Evolutionary conservation across 1,284 basidiomycete genomes (phyloP).

Genomic region (Agaricales sp.): DNA sequence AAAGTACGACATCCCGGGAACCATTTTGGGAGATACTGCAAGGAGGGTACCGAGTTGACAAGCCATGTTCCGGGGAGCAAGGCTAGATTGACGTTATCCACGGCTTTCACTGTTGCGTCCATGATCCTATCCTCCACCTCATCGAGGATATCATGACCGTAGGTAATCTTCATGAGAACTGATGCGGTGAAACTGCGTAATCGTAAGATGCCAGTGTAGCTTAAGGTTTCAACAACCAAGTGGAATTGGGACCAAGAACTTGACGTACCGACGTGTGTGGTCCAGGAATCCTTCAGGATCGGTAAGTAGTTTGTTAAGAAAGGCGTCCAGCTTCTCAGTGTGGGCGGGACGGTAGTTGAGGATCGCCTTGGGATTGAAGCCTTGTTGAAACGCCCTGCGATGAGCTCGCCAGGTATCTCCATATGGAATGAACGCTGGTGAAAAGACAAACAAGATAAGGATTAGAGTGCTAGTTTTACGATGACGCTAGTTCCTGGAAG

Average conservation of each 20-base stretch:
- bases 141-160: not conserved
- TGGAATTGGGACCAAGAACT: not conserved
- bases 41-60: slow-evolving; percentile 7
- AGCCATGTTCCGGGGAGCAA: slow-evolving; percentile 13
- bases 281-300: slow-evolving; percentile 7
- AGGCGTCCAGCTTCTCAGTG: not conserved
- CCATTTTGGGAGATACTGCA: slow-evolving; percentile 19
- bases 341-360: not conserved
- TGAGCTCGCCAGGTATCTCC: not conserved
- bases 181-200: slow-evolving; percentile 3
- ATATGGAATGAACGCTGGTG: not conserved
- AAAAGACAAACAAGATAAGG: too few species aligned
- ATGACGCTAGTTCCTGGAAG: slow-evolving; percentile 20
- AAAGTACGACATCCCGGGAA: slow-evolving; percentile 21
- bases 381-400: slow-evolving; percentile 11
- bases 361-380: slow-evolving; percentile 4
- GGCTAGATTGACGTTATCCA: slow-evolving; percentile 9
- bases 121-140: slow-evolving; percentile 11
- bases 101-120: slow-evolving; percentile 8
- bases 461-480: slow-evolving; percentile 11
- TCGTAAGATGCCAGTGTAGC: not conserved
- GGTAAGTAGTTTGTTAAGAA: slow-evolving; percentile 2
- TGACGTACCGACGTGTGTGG: slow-evolving; percentile 2
- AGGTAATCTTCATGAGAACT: slow-evolving; percentile 8
- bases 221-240: not conserved